Evolutionary conservation across 176 grass and related monocot species (phyloP), one percentile per base, ranked within the genome.

Genomic region (Cymbopogon citratus): DNA sequence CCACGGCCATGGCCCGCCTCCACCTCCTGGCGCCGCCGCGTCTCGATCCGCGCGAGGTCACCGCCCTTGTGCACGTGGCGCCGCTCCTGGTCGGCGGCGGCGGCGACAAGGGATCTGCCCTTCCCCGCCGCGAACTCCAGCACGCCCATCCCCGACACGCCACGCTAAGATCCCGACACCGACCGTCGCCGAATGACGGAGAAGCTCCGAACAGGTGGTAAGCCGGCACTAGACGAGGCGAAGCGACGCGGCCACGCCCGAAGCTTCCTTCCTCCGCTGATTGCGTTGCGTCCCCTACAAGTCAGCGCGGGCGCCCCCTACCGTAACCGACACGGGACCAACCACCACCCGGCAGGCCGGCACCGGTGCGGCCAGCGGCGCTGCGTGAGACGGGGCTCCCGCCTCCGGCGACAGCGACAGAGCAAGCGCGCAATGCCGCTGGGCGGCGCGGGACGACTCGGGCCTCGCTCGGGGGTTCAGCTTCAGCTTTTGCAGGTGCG

Each of bases 81-180:
- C 71, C 77, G 81, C 23, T 83, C 49, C 28, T 70, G 27, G 79
- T 34, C 51, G 18, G 75, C 51, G 66, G 70, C 81, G 61, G 70
- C 84, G 61, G 46, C 82, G 54, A 77, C 78, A 73, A 86, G 87
- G 43, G 90, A 91, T 79, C 90, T 88, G 46, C 78, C 38, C 85
- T 85, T 94, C 62, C 89, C 90, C 85, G 71, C 52, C 35, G 69
- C 63, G 57, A 87, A 89, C 85, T 91, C 90, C 5, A 79, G 40
- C 68, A 98, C 81, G 36, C 90, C 95, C 92, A 94, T 88, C 74
- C 57, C 74, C 67, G 5, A 26, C 59, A 88, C 34, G 40, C 46
- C 5, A 78, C 66, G 57, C 66, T 71, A 40, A 26, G 38, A 68
- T 11, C 25, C 5, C 25, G 31, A n/a, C 54, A 59, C 9, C 33